Percentiles rank a stretch among this genome's conserved stretches.
Conservation (phyloP, 805 yeast genomes). For the Zygosaccharomyces rouxii region DNA sequence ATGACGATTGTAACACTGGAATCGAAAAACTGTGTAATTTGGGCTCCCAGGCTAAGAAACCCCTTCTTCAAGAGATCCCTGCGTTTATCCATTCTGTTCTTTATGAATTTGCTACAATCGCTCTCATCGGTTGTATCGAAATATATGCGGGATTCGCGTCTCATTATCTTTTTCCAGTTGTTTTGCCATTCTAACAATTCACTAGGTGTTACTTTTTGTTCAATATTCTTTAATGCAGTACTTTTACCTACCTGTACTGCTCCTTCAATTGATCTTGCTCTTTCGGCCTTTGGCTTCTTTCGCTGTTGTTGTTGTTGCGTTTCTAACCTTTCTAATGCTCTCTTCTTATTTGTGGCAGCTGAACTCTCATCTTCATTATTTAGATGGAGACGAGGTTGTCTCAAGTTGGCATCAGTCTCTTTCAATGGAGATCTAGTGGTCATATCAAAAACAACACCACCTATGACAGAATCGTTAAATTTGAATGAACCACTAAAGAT, state of each 20-base stretch:
- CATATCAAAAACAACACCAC: slow-evolving; percentile 8
- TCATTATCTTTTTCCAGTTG: slow-evolving; percentile 60
- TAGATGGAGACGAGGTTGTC: slow-evolving; percentile 10
- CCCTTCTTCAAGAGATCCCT: slow-evolving; percentile 31
- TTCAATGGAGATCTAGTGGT: slow-evolving; percentile 31
- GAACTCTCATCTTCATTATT: background rate
- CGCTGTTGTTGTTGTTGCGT: slow-evolving; percentile 15
- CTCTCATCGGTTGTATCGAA: slow-evolving; percentile 47
- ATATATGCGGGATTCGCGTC: slow-evolving; percentile 50
- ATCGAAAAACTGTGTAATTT: slow-evolving; percentile 56
- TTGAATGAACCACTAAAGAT: background rate
- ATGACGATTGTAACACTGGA: slow-evolving; percentile 70
- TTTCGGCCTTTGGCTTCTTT: slow-evolving; percentile 26
- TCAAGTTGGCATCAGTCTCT: slow-evolving; percentile 32
- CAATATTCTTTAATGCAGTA: slow-evolving; percentile 18
- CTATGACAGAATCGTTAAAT: background rate
- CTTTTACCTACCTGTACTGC: slow-evolving; percentile 28
- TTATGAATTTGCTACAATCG: slow-evolving; percentile 18
- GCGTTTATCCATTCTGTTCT: slow-evolving; percentile 27
- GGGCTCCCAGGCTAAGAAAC: slow-evolving; percentile 47
- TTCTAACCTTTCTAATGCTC: slow-evolving; percentile 26
- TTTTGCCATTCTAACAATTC: slow-evolving; percentile 57
- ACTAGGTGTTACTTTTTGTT: slow-evolving; percentile 27
- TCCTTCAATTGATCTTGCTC: slow-evolving; percentile 36
- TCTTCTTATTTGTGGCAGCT: slow-evolving; percentile 19